Evolutionary conservation across 1,284 basidiomycete genomes (phyloP), one percentile per base, ranked within the genome.

Genomic region (Uromyces viciae-fabae): DNA sequence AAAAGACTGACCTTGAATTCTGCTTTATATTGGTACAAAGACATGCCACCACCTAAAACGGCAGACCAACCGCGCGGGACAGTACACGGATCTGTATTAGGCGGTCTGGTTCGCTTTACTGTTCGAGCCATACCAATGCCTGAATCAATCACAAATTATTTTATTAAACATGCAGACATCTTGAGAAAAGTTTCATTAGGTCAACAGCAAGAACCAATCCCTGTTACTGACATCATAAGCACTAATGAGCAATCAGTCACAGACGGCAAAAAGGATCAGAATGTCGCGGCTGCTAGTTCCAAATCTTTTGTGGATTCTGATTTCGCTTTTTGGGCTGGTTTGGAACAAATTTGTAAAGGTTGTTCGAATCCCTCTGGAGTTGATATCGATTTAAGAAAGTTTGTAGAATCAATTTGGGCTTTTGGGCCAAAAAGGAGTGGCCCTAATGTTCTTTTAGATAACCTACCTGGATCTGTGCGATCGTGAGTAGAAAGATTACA

Each of bases 351-450:
- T 85, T 98, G 95, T 94, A 85, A 86, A 3, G 88, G 88, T 58
- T 87, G 98, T 8, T 88, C 89, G n/a, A 88, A 88, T 11, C 92
- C 93, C 83, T 87, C 88, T 60, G 88, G 90, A 80, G 90, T 88
- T 3, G 95, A 94, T 2, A 89, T 90, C 2, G 94, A 98, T 82
- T 98, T 95, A 95, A 86, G 86, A 2, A 90, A 90, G 69, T 85
- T 95, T 9, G 89, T 88, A 0, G 92, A 94, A 69, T 89, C 88
- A 77, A 90, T 97, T 0, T 96, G 94, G 92, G 90, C 93, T 19
- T 96, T 98, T 86, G 97, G 97, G 0, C 96, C 97, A 0, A 92
- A 93, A 82, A 88, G 90, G 75, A 90, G 92, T 25, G 96, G 96
- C 0, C 91, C 93, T 4, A 98, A 96, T 85, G 84, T 99, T 19